Conservation (phyloP, 805 yeast species). For the Scheffersomyces spartinae region DNA sequence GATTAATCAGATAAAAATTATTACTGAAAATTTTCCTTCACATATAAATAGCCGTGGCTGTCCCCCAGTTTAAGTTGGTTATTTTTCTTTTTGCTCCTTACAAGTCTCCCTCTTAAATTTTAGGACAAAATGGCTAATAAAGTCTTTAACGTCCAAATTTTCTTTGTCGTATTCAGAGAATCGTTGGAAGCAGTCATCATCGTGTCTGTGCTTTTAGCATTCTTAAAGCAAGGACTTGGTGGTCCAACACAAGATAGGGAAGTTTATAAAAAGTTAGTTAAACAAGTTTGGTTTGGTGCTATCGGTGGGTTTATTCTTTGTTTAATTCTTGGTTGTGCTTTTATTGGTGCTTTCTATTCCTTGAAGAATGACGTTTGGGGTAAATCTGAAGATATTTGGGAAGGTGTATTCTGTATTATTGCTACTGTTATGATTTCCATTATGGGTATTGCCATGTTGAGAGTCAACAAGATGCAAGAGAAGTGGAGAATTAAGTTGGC, state of each 20-base stretch:
- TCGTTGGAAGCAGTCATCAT: constrained; percentile 86
- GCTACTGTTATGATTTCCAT: constrained; percentile 82
- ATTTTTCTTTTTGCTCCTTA: no score
- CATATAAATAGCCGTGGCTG: no score
- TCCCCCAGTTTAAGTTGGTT: no score
- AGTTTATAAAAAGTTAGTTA: constrained; percentile 49
- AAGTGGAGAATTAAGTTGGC: constrained; percentile 97
- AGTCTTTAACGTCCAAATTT: constrained; percentile 66
- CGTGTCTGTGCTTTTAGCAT: constrained; percentile 84
- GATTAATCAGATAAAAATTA: no score
- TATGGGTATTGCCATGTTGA: constrained; percentile 95
- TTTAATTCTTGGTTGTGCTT: constrained; percentile 79
- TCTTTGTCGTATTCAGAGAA: constrained; percentile 90
- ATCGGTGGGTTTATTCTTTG: constrained; percentile 64
- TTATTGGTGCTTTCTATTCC: constrained; percentile 86
- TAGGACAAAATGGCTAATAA: constrained; percentile 36
- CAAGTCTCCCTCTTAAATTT: no score
- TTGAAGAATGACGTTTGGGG: constrained; percentile 79
- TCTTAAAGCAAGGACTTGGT: constrained; percentile 82
- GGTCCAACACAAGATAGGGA: constrained; percentile 31
- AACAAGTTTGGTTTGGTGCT: constrained; percentile 86
- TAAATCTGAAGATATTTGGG: constrained; percentile 88
- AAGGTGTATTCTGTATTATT: constrained; percentile 85
- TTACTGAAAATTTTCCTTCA: no score
- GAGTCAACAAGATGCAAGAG: constrained; percentile 91